phyloP scores from a whole-genome alignment of 164 flowering plant species.

The Chimonanthus salicifolius region DNA sequence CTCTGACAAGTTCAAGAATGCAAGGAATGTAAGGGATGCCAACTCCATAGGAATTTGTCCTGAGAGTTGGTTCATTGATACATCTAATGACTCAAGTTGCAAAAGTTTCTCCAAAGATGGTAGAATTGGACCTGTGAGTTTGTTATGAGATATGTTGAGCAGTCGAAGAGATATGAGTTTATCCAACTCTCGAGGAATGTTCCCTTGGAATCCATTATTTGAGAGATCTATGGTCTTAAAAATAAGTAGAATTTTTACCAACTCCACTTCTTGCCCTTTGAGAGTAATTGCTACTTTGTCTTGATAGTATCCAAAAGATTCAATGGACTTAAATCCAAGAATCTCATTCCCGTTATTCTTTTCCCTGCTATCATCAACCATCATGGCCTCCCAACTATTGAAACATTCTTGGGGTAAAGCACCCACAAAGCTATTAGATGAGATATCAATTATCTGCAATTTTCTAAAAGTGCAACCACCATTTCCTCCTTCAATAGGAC shows the following conservation, averaged over 20 bases:
- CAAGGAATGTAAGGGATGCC: slow-evolving; percentile 18
- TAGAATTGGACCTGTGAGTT: slow-evolving; percentile 9
- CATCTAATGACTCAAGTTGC: slow-evolving; percentile 17
- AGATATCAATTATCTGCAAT: not conserved
- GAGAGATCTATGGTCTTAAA: slow-evolving; percentile 11
- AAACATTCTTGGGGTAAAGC: not conserved
- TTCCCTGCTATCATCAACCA: not conserved
- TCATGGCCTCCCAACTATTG: not conserved
- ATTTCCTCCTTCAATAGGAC: not conserved
- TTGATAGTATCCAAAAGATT: too few species aligned
- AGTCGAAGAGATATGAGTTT: not conserved
- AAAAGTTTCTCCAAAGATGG: not conserved
- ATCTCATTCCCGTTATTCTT: too few species aligned
- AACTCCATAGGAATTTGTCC: slow-evolving; percentile 29
- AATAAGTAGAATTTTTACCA: slow-evolving; percentile 2
- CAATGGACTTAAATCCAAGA: too few species aligned
- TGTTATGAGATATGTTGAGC: slow-evolving; percentile 8
- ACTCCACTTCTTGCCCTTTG: not conserved
- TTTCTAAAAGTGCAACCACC: not conserved
- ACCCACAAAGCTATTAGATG: not conserved
- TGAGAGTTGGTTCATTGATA: slow-evolving; percentile 24
- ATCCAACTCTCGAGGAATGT: slow-evolving; percentile 4
- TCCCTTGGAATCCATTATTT: slow-evolving; percentile 6
- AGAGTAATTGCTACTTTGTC: too few species aligned
- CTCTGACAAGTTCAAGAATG: slow-evolving; percentile 27